Evolutionary conservation across 2,329 filamentous ascomycete genomes (phyloP).

Genomic region (Fusarium sp.): DNA sequence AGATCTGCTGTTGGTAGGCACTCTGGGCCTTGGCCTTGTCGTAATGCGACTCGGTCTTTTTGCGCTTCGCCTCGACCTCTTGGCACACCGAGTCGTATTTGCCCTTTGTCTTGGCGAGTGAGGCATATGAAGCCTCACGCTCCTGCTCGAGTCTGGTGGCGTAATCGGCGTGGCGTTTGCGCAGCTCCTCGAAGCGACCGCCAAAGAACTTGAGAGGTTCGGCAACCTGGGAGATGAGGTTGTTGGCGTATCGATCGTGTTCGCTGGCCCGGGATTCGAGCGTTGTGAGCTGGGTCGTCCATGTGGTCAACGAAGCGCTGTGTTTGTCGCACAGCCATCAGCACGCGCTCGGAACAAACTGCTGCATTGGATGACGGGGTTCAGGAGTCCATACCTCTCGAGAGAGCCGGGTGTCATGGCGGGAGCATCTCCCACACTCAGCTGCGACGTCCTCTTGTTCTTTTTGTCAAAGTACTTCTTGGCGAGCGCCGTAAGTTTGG

Average conservation of each 20-base stretch:
- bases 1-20: slow-evolving; percentile 89
- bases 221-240: slow-evolving; percentile 81
- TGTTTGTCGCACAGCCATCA: slow-evolving; percentile 32
- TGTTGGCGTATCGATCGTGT: slow-evolving; percentile 84
- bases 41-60: slow-evolving; percentile 94
- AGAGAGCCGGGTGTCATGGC: slow-evolving; percentile 93
- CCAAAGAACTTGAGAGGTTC: slow-evolving; percentile 83
- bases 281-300: slow-evolving; percentile 91
- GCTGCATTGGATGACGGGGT: neutral
- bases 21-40: slow-evolving; percentile 93
- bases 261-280: slow-evolving; percentile 88
- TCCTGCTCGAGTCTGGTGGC: slow-evolving; percentile 90
- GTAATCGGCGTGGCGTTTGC: slow-evolving; percentile 90
- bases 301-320: slow-evolving; percentile 94
- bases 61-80: slow-evolving; percentile 92
- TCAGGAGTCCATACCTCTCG: slow-evolving; percentile 68
- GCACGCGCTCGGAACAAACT: slow-evolving; percentile 11
- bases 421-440: slow-evolving; percentile 94
- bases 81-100: slow-evolving; percentile 95
- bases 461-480: slow-evolving; percentile 99
- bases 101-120: slow-evolving; percentile 87
- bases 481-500: slow-evolving; percentile 84
- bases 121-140: slow-evolving; percentile 81
- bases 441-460: slow-evolving; percentile 81
- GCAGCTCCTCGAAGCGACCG: slow-evolving; percentile 84